Percentiles rank a stretch among this genome's conserved stretches.
Conservation (phyloP, 805 yeast genomes). For the Saccharomycopsis lassenensis region DNA sequence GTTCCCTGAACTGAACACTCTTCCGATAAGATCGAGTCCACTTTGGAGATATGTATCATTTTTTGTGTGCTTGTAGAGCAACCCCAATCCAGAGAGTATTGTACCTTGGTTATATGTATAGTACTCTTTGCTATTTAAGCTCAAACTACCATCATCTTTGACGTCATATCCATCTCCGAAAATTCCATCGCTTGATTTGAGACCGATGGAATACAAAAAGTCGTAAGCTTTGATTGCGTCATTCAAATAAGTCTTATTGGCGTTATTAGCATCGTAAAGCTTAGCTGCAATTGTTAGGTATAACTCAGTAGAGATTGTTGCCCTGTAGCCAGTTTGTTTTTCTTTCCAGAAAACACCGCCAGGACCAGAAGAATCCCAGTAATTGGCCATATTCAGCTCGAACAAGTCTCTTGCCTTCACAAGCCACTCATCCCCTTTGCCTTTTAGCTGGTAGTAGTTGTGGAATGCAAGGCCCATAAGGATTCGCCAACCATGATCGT, state of each 20-base stretch:
- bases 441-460: background rate
- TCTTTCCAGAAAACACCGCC: slow-evolving; percentile 4
- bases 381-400: background rate
- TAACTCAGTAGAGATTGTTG: slow-evolving; percentile 2
- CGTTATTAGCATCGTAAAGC: background rate
- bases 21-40: background rate
- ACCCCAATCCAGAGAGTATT: slow-evolving; percentile 1
- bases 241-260: background rate
- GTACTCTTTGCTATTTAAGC: background rate
- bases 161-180: slow-evolving; percentile 2
- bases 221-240: background rate
- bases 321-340: background rate
- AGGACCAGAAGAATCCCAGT: slow-evolving; percentile 2
- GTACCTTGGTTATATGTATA: slow-evolving; percentile 4
- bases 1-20: background rate
- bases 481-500: slow-evolving; percentile 3
- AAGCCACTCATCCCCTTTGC: background rate
- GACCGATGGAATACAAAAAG: background rate
- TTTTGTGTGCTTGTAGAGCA: background rate
- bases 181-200: too few species aligned
- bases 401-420: background rate
- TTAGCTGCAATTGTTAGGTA: slow-evolving; percentile 2
- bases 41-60: background rate
- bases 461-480: background rate
- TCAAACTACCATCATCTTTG: background rate